These are phyloP conservation scores for Piromyces sp. DNA, from an alignment of 192 early-diverging fungal species.

Conservation along the genomic window DNA sequence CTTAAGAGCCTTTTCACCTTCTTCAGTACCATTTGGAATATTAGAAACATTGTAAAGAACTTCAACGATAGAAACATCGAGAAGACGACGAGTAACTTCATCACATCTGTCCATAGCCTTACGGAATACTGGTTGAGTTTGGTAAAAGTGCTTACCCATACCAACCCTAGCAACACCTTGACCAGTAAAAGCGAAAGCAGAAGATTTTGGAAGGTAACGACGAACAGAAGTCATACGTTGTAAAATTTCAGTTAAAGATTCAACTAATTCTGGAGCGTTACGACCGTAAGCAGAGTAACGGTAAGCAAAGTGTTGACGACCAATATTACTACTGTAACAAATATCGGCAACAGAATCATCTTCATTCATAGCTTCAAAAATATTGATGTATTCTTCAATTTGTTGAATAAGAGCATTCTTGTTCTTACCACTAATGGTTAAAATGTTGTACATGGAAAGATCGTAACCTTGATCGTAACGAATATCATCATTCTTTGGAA, in stretches of 20 bases:
- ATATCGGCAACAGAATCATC: not conserved
- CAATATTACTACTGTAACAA: not conserved
- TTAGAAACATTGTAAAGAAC: not conserved
- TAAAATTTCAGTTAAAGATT: not conserved
- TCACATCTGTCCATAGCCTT: not conserved
- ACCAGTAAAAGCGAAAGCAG: not conserved
- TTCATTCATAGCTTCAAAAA: not conserved
- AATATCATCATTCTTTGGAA: not conserved
- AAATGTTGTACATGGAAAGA: not conserved
- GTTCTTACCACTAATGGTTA: slow-evolving; percentile 6
- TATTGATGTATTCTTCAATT: not conserved
- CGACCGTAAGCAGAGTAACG: not conserved
- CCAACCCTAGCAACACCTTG: not conserved
- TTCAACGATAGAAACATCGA: not conserved
- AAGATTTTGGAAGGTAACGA: not conserved
- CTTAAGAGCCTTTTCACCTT: not conserved
- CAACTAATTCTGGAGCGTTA: not conserved
- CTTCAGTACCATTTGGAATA: not conserved
- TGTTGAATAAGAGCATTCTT: not conserved
- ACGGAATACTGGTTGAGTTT: not conserved
- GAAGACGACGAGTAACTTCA: not conserved
- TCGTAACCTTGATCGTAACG: not conserved
- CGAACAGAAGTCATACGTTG: not conserved
- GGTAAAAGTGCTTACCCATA: not conserved
- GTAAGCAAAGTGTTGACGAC: not conserved